These are phyloP conservation scores for Voacanga thouarsii DNA, from an alignment of 257 asterid species.

Conservation along the genomic window DNA sequence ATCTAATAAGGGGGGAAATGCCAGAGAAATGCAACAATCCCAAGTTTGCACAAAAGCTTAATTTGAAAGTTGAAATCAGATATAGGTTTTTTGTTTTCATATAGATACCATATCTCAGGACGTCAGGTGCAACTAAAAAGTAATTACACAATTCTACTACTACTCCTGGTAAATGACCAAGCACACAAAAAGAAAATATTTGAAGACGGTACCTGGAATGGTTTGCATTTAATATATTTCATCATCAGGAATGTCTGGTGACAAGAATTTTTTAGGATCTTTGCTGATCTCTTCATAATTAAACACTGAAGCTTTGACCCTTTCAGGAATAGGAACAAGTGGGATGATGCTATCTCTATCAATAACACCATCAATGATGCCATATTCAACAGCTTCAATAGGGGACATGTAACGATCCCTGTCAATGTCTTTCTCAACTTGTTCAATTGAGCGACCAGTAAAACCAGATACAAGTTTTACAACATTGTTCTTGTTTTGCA, in stretches of 20 bases:
- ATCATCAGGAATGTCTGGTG: slow-evolving; percentile 79
- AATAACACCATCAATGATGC: slow-evolving; percentile 84
- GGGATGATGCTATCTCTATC: slow-evolving; percentile 81
- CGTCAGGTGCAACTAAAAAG: neutral
- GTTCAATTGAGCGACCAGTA: slow-evolving; percentile 74
- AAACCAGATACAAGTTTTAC: slow-evolving; percentile 54
- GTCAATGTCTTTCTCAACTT: slow-evolving; percentile 86
- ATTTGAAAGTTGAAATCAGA: neutral
- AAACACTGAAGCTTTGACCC: slow-evolving; percentile 57
- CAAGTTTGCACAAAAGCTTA: neutral
- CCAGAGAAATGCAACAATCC: neutral
- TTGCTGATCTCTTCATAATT: slow-evolving; percentile 55
- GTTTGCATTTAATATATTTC: slow-evolving; percentile 56
- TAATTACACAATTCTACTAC: neutral
- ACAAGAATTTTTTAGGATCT: slow-evolving; percentile 55
- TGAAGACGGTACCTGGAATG: slow-evolving; percentile 31
- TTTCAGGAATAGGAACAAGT: slow-evolving; percentile 73
- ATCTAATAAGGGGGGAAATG: neutral
- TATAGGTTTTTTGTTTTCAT: neutral
- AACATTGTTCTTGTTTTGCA: slow-evolving; percentile 74
- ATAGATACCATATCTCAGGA: neutral
- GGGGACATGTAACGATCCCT: slow-evolving; percentile 96
- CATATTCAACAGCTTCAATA: slow-evolving; percentile 90
- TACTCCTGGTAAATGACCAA: neutral
- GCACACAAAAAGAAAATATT: neutral